phyloP scores from a whole-genome alignment of 345 rosid genomes.

The Eucalyptus erythrocorys region DNA sequence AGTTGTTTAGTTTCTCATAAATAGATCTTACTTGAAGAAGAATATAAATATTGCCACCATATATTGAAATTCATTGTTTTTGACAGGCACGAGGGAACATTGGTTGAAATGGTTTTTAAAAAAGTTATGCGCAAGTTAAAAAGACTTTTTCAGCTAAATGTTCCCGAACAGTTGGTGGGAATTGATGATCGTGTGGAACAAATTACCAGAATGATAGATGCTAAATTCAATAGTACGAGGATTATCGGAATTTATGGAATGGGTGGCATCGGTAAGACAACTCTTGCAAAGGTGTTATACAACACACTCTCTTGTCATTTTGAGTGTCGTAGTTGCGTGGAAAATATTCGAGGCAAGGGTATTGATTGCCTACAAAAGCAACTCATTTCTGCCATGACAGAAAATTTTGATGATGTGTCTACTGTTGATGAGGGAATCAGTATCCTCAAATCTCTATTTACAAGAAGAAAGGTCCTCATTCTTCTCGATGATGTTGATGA shows the following conservation, averaged over 20 bases:
- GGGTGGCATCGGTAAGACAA: not conserved
- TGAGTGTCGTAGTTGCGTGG: rapidly evolving
- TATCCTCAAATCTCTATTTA: not conserved
- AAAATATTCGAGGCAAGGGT: not conserved
- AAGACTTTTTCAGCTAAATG: not conserved
- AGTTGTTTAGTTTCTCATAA: not conserved
- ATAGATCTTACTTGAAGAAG: not conserved
- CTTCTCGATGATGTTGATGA: not conserved
- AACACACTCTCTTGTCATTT: not conserved
- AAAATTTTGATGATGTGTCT: not conserved
- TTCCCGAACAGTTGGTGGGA: not conserved
- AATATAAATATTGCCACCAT: not conserved
- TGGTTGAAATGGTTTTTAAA: not conserved
- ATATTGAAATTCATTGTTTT: not conserved
- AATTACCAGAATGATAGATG: not conserved
- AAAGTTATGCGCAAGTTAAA: not conserved
- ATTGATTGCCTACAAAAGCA: not conserved
- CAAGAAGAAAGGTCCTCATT: not conserved
- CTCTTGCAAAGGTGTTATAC: not conserved
- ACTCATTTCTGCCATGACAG: not conserved
- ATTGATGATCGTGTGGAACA: not conserved
- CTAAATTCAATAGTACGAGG: not conserved
- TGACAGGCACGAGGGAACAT: not conserved
- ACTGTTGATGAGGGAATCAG: not conserved
- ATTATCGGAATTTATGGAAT: not conserved